Conservation (phyloP, 495 filamentous ascomycete species). For the Penicillium dipodomyicola region DNA sequence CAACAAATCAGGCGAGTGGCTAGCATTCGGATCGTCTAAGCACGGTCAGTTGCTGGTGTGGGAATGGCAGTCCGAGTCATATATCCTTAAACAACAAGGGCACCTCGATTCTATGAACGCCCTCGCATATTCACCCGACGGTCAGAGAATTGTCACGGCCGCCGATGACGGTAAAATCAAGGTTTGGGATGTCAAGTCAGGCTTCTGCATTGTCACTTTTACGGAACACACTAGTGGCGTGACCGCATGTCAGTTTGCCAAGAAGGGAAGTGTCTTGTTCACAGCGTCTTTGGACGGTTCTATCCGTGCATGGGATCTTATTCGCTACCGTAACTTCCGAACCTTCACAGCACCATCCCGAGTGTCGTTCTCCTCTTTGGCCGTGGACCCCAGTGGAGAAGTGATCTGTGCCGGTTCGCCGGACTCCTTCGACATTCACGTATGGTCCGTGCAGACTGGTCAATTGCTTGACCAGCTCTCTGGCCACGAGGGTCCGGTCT, state of each 20-base stretch:
- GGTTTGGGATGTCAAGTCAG: conserved; percentile 93
- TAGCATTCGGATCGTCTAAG: conserved; percentile 96
- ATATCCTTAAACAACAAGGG: conserved; percentile 95
- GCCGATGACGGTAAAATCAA: conserved; percentile 98
- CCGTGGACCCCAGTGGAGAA: conserved; percentile 95
- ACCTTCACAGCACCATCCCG: conserved; percentile 93
- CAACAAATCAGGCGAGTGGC: conserved; percentile 92
- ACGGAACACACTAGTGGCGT: conserved; percentile 95
- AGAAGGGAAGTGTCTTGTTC: conserved; percentile 90
- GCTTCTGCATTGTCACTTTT: conserved; percentile 97
- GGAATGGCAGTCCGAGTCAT: conserved; percentile 99
- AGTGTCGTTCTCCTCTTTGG: conserved; percentile 86
- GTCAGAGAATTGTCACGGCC: conserved; percentile 85
- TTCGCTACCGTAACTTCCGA: conserved; percentile 93
- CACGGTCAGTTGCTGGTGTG: conserved; percentile 92
- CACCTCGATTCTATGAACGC: conserved; percentile 97
- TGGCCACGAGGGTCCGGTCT: conserved; percentile 92
- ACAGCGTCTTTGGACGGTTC: conserved; percentile 93
- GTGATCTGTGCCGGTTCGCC: conserved; percentile 92
- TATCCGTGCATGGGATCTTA: conserved; percentile 92
- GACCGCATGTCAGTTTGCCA: conserved; percentile 92
- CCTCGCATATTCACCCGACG: conserved; percentile 88
- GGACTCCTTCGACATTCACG: conserved; percentile 94
- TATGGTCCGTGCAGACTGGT: conserved; percentile 98
- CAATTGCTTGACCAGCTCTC: conserved; percentile 87